Evolutionary conservation across 148 eudicot species (phyloP).

Genomic region (Selenicereus undatus): DNA sequence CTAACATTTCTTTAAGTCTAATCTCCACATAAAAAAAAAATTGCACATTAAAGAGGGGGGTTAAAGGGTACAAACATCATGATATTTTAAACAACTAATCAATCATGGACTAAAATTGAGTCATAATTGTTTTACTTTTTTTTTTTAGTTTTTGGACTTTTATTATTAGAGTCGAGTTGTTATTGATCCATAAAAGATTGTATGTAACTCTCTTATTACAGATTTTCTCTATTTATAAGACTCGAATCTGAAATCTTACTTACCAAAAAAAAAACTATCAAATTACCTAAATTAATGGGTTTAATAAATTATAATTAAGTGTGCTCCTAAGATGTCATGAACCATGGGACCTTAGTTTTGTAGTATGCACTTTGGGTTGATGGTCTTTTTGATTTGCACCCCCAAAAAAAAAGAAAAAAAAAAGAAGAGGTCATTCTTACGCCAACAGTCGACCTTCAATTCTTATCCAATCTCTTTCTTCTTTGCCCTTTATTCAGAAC

Average conservation of each 20-base stretch:
- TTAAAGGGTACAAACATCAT: background rate
- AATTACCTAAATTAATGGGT: too few species aligned
- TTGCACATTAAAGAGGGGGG: background rate
- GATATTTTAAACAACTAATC: background rate
- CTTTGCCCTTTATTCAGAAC: constrained; percentile 3
- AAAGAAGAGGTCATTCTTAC: constrained; percentile 29
- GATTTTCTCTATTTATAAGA: too few species aligned
- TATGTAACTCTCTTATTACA: too few species aligned
- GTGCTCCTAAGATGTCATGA: too few species aligned
- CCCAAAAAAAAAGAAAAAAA: constrained; percentile 8
- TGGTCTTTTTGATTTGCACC: background rate
- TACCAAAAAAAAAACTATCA: too few species aligned
- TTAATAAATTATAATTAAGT: background rate
- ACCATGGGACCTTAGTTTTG: too few species aligned
- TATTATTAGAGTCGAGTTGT: too few species aligned
- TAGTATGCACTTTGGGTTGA: background rate
- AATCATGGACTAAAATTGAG: background rate
- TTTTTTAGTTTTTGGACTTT: background rate
- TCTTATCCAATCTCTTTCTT: constrained; percentile 24
- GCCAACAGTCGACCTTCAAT: constrained; percentile 30
- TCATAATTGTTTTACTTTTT: background rate
- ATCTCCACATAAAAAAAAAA: background rate
- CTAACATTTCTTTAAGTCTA: constrained; percentile 10
- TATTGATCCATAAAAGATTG: too few species aligned
- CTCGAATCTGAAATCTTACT: too few species aligned